Conservation (phyloP, 139 green algal genomes). For the Tetradesmus lagerheimii region DNA sequence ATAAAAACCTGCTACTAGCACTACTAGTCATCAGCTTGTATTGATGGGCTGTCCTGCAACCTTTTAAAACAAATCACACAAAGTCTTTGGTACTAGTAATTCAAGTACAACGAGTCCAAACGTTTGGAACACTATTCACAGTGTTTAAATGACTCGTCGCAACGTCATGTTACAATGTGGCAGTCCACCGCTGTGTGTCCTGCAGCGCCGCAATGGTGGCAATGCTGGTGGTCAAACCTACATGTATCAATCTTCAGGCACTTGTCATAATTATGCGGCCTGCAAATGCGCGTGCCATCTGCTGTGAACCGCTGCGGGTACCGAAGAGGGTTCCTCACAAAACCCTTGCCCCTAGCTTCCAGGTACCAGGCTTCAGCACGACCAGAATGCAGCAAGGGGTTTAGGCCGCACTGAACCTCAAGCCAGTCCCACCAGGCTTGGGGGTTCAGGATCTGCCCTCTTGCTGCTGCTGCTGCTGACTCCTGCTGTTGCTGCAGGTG, state of each 20-base stretch:
- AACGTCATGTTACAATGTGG: background rate
- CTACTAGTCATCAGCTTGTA: too few species aligned
- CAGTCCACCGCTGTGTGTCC: slow-evolving; percentile 45
- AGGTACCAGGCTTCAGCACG: slow-evolving; percentile 25
- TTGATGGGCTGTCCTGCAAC: too few species aligned
- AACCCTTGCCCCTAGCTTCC: background rate
- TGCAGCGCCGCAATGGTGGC: slow-evolving; percentile 37
- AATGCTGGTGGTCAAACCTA: slow-evolving; percentile 48
- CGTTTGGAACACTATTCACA: too few species aligned
- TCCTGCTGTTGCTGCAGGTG: slow-evolving; percentile 35
- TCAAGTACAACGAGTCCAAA: too few species aligned
- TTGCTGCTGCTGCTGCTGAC: background rate
- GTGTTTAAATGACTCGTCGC: too few species aligned
- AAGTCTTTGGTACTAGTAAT: too few species aligned
- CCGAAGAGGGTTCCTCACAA: slow-evolving; percentile 27
- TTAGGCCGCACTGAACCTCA: background rate
- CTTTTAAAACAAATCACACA: too few species aligned
- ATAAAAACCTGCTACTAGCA: too few species aligned
- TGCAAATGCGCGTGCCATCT: slow-evolving; percentile 41
- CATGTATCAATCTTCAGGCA: slow-evolving; percentile 40
- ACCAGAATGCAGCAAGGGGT: background rate
- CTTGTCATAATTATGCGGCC: slow-evolving; percentile 48
- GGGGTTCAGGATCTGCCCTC: background rate
- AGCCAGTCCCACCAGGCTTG: slow-evolving; percentile 16
- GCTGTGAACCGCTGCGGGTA: slow-evolving; percentile 29